Evolutionary conservation across 305 asterid genomes (phyloP).

Genomic region (Fraxinus ornus): DNA sequence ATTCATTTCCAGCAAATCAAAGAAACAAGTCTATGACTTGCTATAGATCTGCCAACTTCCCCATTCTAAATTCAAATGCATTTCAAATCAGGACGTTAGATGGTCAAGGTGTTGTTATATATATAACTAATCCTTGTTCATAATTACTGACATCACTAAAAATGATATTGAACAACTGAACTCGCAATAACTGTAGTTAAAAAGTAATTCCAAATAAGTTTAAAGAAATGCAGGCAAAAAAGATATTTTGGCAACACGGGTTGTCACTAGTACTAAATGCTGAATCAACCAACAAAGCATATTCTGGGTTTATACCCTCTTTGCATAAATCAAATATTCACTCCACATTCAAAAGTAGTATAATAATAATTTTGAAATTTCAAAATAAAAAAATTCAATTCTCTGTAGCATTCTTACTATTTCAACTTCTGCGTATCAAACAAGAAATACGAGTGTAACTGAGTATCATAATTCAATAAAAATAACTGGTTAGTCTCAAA

Average conservation of each 20-base stretch:
- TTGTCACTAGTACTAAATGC: neutral
- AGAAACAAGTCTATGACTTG: neutral
- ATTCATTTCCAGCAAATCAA: neutral
- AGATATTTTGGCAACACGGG: neutral
- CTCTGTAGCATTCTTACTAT: neutral
- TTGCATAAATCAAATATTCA: neutral
- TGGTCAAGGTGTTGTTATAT: neutral
- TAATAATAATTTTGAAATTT: neutral
- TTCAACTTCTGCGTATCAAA: neutral
- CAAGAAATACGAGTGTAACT: neutral
- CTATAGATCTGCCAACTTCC: neutral
- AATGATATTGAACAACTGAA: neutral
- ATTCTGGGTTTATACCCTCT: neutral
- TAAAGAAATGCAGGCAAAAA: neutral
- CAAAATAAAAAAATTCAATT: neutral
- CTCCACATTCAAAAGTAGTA: neutral
- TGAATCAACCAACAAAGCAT: neutral
- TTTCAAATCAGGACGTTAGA: neutral
- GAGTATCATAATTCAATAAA: neutral
- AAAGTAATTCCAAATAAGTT: neutral
- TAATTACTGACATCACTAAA: neutral
- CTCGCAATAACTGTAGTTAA: neutral
- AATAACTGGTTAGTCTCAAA: neutral
- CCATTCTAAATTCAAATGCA: neutral
- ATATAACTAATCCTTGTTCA: neutral